These are phyloP conservation scores for Penicillium arizonense DNA, from an alignment of 495 filamentous ascomycete genomes.

Conservation along the genomic window DNA sequence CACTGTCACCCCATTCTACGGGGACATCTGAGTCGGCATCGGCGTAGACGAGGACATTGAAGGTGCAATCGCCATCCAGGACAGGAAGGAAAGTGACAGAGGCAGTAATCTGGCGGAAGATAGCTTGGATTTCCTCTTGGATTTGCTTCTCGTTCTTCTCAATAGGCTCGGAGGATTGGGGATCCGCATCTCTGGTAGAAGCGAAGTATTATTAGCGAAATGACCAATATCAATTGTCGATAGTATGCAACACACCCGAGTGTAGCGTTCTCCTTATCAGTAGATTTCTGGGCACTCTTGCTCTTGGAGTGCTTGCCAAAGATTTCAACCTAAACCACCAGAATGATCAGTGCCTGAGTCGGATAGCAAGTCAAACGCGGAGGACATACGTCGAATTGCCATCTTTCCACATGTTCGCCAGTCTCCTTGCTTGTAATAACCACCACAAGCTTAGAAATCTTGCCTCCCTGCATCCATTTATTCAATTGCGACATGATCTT, in stretches of 20 bases:
- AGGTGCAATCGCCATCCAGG: constrained; percentile 90
- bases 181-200: constrained; percentile 27
- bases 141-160: constrained; percentile 93
- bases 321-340: constrained; percentile 59
- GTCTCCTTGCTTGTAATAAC: constrained; percentile 96
- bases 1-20: constrained; percentile 97
- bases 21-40: constrained; percentile 96
- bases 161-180: constrained; percentile 30
- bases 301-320: constrained; percentile 57
- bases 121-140: constrained; percentile 88
- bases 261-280: constrained; percentile 62
- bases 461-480: constrained; percentile 93
- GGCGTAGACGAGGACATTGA: constrained; percentile 97
- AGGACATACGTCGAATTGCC: constrained; percentile 87
- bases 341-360: constrained; percentile 4
- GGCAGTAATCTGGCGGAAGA: constrained; percentile 97
- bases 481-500: constrained; percentile 97
- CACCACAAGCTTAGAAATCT: constrained; percentile 94
- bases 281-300: constrained; percentile 45
- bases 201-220: constrained; percentile 2
- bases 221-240: background rate
- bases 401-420: constrained; percentile 91
- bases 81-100: constrained; percentile 96
- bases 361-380: background rate
- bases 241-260: constrained; percentile 44